phyloP scores from a whole-genome alignment of 148 eudicot genomes.

The Bassia scoparia region DNA sequence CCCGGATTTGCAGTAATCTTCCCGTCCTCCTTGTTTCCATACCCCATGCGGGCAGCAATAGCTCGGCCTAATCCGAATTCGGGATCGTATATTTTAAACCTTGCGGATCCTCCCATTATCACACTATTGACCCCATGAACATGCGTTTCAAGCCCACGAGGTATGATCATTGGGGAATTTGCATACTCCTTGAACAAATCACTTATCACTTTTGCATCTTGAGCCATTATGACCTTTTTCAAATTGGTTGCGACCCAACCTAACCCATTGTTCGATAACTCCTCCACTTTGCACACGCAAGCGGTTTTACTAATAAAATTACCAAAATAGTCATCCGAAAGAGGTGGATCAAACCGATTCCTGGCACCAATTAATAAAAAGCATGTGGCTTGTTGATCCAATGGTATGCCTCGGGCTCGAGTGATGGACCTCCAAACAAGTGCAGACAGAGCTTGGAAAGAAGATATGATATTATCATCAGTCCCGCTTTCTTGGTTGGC shows the following conservation, averaged over 20 bases:
- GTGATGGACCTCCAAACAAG: slow-evolving; percentile 75
- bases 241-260: slow-evolving; percentile 46
- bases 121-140: slow-evolving; percentile 38
- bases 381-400: slow-evolving; percentile 44
- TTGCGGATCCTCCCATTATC: slow-evolving; percentile 65
- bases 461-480: slow-evolving; percentile 38
- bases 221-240: slow-evolving; percentile 36
- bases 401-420: slow-evolving; percentile 36
- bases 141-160: background rate
- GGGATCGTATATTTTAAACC: slow-evolving; percentile 71
- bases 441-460: slow-evolving; percentile 66
- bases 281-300: slow-evolving; percentile 29
- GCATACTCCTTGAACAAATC: background rate
- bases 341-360: slow-evolving; percentile 47
- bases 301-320: slow-evolving; percentile 42
- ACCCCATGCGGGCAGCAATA: slow-evolving; percentile 49
- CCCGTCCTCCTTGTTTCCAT: slow-evolving; percentile 67
- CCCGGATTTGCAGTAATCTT: slow-evolving; percentile 74
- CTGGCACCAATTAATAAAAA: slow-evolving; percentile 54
- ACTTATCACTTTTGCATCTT: slow-evolving; percentile 26
- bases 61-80: slow-evolving; percentile 78
- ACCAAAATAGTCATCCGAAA: slow-evolving; percentile 57
- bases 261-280: slow-evolving; percentile 39
- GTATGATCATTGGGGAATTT: background rate
- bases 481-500: slow-evolving; percentile 28